Base-by-base conservation (phyloP, 768 basidiomycete genomes). In the Leccinum subtestaceum region DNA sequence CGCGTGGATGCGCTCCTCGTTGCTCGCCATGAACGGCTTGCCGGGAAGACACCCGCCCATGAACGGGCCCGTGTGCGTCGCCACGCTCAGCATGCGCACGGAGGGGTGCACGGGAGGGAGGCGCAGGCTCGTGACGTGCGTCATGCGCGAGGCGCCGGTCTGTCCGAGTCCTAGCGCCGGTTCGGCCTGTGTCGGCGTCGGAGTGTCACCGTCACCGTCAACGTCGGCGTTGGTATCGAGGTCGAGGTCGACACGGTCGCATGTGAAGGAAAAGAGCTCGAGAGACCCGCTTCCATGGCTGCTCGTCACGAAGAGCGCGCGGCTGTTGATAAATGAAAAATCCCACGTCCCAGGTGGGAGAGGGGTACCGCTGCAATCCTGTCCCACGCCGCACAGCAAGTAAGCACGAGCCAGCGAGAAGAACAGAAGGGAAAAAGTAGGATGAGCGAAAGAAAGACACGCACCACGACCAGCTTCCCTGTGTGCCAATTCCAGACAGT, bases 401-500 rank as follows among this genome's bases (percentile, higher is more conserved):
- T 19, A 2, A 19, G 31, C 17, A 19, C 6, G 29, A 7, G 17
- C 8, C 38, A 17, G 8, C 32, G 32, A 32, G 32, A 11, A 40
- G n/a, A 40, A 40, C 2, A 7, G 17, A 12, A 38, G 17, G 38
- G 12, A 2, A 38, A 17, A 17, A 17, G 7, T 27, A 29, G 12
- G 5, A n/a, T 1, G 31, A 3, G 12, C 6, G 9, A 10, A 32
- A 27, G 4, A 5, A 8, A 13, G 17, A 32, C n/a, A 11, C 80
- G 43, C 62, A 84, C 84, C 51, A 79, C 73, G 45, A 83, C 61
- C 10, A 72, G 11, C 11, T 65, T 60, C 0, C 80, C 81, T 0
- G 72, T 77, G 57, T 67, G 75, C 84, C 85, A 86, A 54, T 83
- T 80, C 82, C 82, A 85, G 27, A 68, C 48, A n/a, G 63, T 59